Conservation (phyloP, 73 alveolate species). For the Paramecium primaurelia region DNA sequence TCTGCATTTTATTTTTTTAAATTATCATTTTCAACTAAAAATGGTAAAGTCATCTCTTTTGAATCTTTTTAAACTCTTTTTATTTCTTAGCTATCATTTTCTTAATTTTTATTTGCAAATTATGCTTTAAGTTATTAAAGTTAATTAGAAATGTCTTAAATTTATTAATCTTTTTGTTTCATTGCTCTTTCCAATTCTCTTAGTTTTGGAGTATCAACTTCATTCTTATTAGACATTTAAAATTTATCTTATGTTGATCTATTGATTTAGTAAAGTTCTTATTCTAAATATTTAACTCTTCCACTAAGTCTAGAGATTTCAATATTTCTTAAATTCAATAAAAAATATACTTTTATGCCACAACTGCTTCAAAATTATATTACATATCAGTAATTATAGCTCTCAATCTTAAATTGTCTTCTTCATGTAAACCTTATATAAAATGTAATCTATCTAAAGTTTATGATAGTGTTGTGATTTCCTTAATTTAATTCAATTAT, state of each 20-base stretch:
- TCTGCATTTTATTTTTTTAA: constrained; percentile 26
- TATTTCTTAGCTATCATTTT: neutral
- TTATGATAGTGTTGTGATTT: neutral
- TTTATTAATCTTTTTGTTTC: neutral
- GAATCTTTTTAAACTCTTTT: neutral
- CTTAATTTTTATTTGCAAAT: neutral
- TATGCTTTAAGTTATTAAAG: neutral
- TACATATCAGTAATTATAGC: constrained; percentile 40
- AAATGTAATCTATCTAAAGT: constrained; percentile 22
- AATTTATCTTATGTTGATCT: neutral
- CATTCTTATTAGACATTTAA: neutral
- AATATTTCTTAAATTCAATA: neutral
- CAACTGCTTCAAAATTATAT: constrained; percentile 37
- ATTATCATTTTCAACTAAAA: constrained; percentile 32
- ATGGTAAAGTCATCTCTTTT: neutral
- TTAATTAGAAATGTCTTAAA: neutral
- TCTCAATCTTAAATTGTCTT: constrained; percentile 28
- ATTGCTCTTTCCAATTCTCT: constrained; percentile 13
- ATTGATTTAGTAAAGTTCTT: constrained; percentile 23
- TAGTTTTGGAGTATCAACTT: neutral
- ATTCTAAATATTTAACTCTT: constrained; percentile 29
- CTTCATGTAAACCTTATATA: constrained; percentile 19
- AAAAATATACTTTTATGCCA: neutral
- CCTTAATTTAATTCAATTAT: neutral
- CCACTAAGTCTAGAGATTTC: constrained; percentile 30